A percentile compares a stretch with the other conserved stretches of the same genome.
These are phyloP conservation scores for Paraleonurus japonicus DNA, from an alignment of 257 asterid species.

Conservation along the genomic window DNA sequence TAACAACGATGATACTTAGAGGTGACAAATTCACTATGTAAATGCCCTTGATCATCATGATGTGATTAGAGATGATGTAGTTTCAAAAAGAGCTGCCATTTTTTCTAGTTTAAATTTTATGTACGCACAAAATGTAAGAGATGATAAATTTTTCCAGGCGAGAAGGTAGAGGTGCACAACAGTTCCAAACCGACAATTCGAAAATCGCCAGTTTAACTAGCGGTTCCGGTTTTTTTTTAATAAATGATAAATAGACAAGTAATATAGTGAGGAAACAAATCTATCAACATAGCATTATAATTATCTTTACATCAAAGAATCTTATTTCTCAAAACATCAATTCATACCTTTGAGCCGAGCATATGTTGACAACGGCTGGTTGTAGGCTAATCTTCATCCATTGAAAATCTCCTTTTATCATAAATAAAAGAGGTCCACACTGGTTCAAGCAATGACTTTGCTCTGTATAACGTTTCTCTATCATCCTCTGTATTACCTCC, in stretches of 20 bases:
- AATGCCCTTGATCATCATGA: not conserved
- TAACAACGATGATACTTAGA: not conserved
- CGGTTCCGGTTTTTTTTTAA: not conserved
- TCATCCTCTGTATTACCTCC: conserved; percentile 32
- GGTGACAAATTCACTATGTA: not conserved
- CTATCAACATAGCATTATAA: conserved; percentile 5
- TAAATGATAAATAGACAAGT: not conserved
- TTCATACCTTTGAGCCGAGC: conserved; percentile 4
- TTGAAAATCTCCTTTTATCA: conserved; percentile 33
- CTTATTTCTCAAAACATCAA: not conserved
- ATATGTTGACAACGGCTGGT: not conserved
- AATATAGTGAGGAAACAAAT: not conserved
- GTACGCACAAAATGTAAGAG: not conserved
- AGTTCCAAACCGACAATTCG: no score
- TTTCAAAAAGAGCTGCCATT: not conserved
- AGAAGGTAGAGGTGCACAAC: not conserved
- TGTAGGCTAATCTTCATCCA: conserved; percentile 38
- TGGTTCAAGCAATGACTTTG: conserved; percentile 66
- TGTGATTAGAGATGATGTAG: not conserved
- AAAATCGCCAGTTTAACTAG: no score
- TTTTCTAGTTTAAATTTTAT: not conserved
- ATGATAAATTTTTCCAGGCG: not conserved
- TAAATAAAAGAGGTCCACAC: conserved; percentile 44
- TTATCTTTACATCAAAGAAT: not conserved
- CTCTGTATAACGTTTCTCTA: conserved; percentile 40